These are phyloP conservation scores for Fragaria ananassa DNA, from an alignment of 306 rosid genomes.

Conservation along the genomic window DNA sequence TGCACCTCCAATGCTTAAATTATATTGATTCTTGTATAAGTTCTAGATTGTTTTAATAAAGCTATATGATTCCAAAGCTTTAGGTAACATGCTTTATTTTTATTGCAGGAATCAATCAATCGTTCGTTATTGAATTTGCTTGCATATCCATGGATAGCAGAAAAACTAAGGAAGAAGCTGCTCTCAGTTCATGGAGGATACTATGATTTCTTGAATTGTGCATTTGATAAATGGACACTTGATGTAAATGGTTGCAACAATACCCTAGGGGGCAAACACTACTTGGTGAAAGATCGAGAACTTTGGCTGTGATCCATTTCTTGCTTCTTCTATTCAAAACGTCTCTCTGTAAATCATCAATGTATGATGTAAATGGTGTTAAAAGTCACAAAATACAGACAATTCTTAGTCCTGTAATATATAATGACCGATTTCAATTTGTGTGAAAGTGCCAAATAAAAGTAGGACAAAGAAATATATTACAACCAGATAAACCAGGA, in stretches of 20 bases:
- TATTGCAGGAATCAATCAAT: slow-evolving; percentile 71
- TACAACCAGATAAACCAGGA: not conserved
- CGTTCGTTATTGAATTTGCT: slow-evolving; percentile 68
- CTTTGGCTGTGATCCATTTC: slow-evolving; percentile 47
- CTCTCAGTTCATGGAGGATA: slow-evolving; percentile 74
- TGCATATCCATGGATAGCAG: slow-evolving; percentile 84
- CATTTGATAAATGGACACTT: slow-evolving; percentile 91
- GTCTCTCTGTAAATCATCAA: not conserved
- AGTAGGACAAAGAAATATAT: not conserved
- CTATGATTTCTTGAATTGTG: slow-evolving; percentile 67
- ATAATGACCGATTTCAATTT: not conserved
- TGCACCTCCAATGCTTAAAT: not conserved
- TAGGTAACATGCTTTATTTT: not conserved
- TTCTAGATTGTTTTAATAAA: too few species aligned
- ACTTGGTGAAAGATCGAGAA: slow-evolving; percentile 45
- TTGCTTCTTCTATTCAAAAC: not conserved
- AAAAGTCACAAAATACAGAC: not conserved
- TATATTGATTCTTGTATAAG: not conserved
- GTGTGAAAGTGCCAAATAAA: not conserved
- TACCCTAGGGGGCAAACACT: slow-evolving; percentile 15
- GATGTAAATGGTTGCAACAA: slow-evolving; percentile 37
- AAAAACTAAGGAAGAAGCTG: slow-evolving; percentile 47
- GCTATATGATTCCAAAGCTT: too few species aligned
- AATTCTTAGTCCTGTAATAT: not conserved
- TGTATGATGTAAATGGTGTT: not conserved